Conservation (phyloP, 805 yeast species). For the Monosporozyma siamensis region DNA sequence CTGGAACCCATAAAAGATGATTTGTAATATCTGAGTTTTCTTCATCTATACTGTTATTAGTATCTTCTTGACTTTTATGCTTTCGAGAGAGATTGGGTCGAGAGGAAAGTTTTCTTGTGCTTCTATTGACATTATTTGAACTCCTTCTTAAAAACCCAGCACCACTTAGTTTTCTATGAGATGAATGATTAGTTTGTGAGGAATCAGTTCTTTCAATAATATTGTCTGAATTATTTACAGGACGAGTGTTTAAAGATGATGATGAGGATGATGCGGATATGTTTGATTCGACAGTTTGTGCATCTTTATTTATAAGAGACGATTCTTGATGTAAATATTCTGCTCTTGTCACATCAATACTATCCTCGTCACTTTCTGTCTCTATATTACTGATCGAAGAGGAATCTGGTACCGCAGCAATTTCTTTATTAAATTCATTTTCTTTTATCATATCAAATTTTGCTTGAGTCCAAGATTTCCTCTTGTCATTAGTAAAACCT, state of each 20-base stretch:
- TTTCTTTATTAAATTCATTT: neutral
- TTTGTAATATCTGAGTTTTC: conserved; percentile 25
- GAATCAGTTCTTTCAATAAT: no score
- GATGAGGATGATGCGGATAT: conserved; percentile 2
- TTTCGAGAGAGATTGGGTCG: conserved; percentile 2
- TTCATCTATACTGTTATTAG: neutral
- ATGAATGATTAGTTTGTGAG: neutral
- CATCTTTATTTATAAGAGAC: neutral
- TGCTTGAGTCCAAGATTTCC: conserved; percentile 14
- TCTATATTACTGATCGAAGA: conserved; percentile 1
- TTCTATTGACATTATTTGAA: conserved; percentile 5
- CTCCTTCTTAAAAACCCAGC: conserved; percentile 20
- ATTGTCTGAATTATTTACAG: no score
- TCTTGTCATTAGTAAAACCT: conserved; percentile 3
- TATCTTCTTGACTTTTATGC: neutral
- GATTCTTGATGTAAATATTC: conserved; percentile 20
- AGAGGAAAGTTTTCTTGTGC: conserved; percentile 2
- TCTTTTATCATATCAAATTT: conserved; percentile 2
- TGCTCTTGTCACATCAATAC: conserved; percentile 23
- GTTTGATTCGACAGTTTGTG: neutral
- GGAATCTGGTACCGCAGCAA: neutral
- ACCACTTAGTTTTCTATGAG: conserved; percentile 18
- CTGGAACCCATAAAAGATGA: conserved; percentile 87
- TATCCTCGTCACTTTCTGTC: conserved; percentile 12
- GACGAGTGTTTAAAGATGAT: neutral